These are phyloP conservation scores for Fistulifera pelliculosa DNA, from an alignment of 108 stramenopile genomes.

Conservation along the genomic window DNA sequence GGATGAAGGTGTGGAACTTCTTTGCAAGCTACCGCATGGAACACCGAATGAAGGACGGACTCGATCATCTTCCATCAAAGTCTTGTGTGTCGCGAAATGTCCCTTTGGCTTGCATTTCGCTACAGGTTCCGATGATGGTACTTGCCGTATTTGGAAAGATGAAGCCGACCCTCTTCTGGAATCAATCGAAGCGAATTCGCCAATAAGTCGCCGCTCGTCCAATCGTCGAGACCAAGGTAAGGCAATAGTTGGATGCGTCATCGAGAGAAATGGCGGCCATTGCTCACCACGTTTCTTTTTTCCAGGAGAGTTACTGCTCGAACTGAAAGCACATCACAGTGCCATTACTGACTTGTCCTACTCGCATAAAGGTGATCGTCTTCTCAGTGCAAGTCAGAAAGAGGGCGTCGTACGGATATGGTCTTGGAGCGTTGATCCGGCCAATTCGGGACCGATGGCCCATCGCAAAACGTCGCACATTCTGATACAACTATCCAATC, in stretches of 20 bases:
- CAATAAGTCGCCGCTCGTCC: neutral
- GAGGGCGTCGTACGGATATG: conserved; percentile 78
- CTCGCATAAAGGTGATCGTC: conserved; percentile 60
- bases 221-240: too few species aligned
- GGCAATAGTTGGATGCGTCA: too few species aligned
- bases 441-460: too few species aligned
- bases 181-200: conserved; percentile 21
- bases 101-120: conserved; percentile 80
- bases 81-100: conserved; percentile 81
- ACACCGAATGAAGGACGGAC: conserved; percentile 33
- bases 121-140: conserved; percentile 86
- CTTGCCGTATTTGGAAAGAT: conserved; percentile 78
- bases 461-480: conserved; percentile 10
- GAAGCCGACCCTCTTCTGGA: conserved; percentile 47
- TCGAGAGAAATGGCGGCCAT: neutral
- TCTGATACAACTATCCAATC: conserved; percentile 34
- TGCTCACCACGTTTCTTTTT: neutral
- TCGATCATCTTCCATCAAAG: conserved; percentile 51
- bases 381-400: conserved; percentile 78
- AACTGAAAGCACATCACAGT: conserved; percentile 67
- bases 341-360: conserved; percentile 78
- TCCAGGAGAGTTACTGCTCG: conserved; percentile 17
- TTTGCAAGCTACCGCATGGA: conserved; percentile 69
- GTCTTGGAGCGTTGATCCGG: conserved; percentile 39
- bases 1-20: conserved; percentile 62